These are phyloP conservation scores for Plectosphaerella plurivora DNA, from an alignment of 2,329 filamentous ascomycete genomes.

Conservation along the genomic window DNA sequence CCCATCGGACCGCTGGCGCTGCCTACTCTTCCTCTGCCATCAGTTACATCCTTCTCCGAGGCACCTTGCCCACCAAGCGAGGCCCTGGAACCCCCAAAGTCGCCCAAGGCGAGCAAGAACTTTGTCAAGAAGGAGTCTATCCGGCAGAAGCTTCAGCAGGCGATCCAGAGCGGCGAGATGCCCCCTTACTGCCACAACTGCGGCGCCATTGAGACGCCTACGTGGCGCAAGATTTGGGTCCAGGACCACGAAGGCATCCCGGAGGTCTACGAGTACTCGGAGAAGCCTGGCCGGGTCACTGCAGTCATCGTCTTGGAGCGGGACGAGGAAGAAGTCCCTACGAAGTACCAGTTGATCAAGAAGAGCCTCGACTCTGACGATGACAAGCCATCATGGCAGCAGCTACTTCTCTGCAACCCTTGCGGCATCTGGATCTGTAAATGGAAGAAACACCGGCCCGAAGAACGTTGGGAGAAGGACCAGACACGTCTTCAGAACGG, in stretches of 20 bases:
- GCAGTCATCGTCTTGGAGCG: conserved; percentile 65
- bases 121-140: conserved; percentile 58
- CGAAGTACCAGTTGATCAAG: conserved; percentile 71
- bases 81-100: conserved; percentile 25
- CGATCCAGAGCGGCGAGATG: conserved; percentile 74
- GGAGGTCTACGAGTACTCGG: conserved; percentile 64
- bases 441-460: conserved; percentile 77
- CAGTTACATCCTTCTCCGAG: conserved; percentile 25
- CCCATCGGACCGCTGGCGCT: conserved; percentile 26
- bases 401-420: conserved; percentile 82
- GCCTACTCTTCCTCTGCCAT: conserved; percentile 15
- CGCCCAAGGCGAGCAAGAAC: conserved; percentile 58
- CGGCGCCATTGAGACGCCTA: conserved; percentile 91
- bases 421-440: conserved; percentile 95
- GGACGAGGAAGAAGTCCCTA: conserved; percentile 58
- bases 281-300: conserved; percentile 68
- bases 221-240: conserved; percentile 92
- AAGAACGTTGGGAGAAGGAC: conserved; percentile 75
- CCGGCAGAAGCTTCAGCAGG: conserved; percentile 53
- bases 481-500: conserved; percentile 41
- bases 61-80: conserved; percentile 34
- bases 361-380: conserved; percentile 61
- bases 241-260: conserved; percentile 69
- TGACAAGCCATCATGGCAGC: conserved; percentile 63
- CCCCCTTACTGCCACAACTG: conserved; percentile 90